Base-by-base conservation (phyloP, 2,329 filamentous ascomycete species). In the Phyllosticta citrichinensis region DNA sequence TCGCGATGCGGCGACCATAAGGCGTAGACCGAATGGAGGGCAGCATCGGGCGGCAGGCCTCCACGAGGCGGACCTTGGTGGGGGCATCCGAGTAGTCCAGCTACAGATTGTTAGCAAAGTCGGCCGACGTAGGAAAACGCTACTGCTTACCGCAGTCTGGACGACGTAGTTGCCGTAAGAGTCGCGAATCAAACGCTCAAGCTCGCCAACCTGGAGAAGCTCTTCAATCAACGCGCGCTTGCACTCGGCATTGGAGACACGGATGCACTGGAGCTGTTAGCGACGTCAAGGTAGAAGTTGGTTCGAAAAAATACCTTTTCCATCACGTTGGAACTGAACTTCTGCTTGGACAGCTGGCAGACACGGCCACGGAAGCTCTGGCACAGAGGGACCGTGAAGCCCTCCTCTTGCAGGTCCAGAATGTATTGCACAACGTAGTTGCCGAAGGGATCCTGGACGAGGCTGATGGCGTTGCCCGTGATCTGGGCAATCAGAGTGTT, bases 341-440 rank as follows among this genome's bases (percentile, higher is more conserved):
- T 99, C 79, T 99, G 94, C 73, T 91, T 92, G 5, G 94, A 97
- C 17, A 87, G 71, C 83, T 83, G 75, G 75, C 82, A 70, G 73
- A 88, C 78, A 84, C 89, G 79, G 68, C 87, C 87, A 61, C 82
- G 78, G 79, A 99, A 97, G 69, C 86, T 87, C 58, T 82, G 79
- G 63, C 95, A 94, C 51, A 99, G 81, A 3, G 93, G 93, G 69
- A 94, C 88, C 1, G 93, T 97, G 76, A 96, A 97, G 67, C 80
- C 80, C 12, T 87, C 81, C 71, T 99, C 91, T 66, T 91, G 91
- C 60, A 97, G 83, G 71, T 97, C 94, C 67, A 99, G 73, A 71
- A 99, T 97, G 77, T 99, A 99, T 77, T 99, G 94, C 57, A 99
- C 89, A 57, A 99, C 94, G 66, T 99, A 99, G 76, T 99, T 99